Evolutionary conservation across 2,329 filamentous ascomycete species (phyloP).

Genomic region (Curvularia sp.): DNA sequence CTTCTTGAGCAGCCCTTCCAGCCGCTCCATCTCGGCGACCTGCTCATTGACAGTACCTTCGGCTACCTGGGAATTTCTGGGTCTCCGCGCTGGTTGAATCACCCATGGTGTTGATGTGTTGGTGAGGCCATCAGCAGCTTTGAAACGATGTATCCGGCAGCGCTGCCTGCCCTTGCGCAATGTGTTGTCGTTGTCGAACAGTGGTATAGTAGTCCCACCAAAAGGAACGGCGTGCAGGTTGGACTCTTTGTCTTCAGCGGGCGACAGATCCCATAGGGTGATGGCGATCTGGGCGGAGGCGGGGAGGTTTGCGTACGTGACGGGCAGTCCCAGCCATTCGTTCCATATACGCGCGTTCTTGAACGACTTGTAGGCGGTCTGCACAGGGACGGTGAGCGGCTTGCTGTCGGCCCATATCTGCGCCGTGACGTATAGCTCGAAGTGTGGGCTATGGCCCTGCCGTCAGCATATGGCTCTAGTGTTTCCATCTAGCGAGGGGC

Average conservation of each 20-base stretch:
- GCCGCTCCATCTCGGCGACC: constrained; percentile 84
- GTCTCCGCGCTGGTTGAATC: constrained; percentile 63
- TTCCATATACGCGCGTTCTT: constrained; percentile 81
- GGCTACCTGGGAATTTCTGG: constrained; percentile 58
- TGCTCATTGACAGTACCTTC: constrained; percentile 64
- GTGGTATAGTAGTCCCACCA: constrained; percentile 85
- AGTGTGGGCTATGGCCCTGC: constrained; percentile 66
- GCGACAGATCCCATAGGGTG: constrained; percentile 93
- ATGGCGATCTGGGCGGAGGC: constrained; percentile 85
- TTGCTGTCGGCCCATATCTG: constrained; percentile 98
- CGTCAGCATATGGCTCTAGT: constrained; percentile 9
- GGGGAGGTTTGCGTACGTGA: constrained; percentile 83
- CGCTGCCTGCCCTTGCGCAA: constrained; percentile 91
- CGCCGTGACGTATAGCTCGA: constrained; percentile 90
- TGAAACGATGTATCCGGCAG: constrained; percentile 82
- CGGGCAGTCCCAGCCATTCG: constrained; percentile 90
- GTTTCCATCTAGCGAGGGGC: not conserved
- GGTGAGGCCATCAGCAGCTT: constrained; percentile 83
- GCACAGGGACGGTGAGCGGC: constrained; percentile 86
- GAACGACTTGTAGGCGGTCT: constrained; percentile 93
- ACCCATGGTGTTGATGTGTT: constrained; percentile 78
- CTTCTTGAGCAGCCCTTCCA: constrained; percentile 92
- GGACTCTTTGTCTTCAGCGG: constrained; percentile 72
- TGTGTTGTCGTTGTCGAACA: constrained; percentile 95
- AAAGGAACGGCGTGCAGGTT: constrained; percentile 86